Evolutionary conservation across 495 filamentous ascomycete species (phyloP).

Genomic region (Amphirosellinia nigrospora): DNA sequence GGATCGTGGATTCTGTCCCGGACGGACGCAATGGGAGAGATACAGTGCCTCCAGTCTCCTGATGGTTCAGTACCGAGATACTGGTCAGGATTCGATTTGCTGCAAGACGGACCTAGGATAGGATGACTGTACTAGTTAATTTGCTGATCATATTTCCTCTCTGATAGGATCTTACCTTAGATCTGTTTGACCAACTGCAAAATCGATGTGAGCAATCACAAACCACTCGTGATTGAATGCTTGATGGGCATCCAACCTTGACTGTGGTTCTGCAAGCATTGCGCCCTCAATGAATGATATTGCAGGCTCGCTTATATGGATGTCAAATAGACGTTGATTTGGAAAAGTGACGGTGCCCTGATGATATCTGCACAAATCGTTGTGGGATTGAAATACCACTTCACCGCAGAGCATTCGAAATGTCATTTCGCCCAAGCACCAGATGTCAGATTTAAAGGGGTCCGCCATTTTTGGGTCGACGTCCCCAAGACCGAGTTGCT

Average conservation of each 20-base stretch:
- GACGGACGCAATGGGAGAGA: not conserved
- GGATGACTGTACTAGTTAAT: constrained; percentile 1
- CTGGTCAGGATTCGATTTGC: not conserved
- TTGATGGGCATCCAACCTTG: not conserved
- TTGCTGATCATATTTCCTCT: not conserved
- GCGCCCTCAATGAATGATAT: constrained; percentile 4
- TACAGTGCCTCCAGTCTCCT: not conserved
- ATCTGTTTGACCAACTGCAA: not conserved
- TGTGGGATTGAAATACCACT: not conserved
- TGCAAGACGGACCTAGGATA: not conserved
- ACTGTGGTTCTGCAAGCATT: constrained; percentile 1
- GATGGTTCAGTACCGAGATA: not conserved
- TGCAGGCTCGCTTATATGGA: not conserved
- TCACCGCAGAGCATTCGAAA: constrained; percentile 23
- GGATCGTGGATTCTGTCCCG: not conserved
- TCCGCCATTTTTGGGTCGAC: constrained; percentile 14
- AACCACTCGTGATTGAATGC: constrained; percentile 9
- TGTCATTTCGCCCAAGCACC: constrained; percentile 26
- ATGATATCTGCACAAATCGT: constrained; percentile 2
- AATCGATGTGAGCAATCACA: not conserved
- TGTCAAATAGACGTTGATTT: not conserved
- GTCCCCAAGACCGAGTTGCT: constrained; percentile 14
- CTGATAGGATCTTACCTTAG: not conserved
- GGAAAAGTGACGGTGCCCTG: not conserved
- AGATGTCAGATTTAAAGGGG: constrained; percentile 27